A percentile compares a stretch with the other conserved stretches of the same genome.
Conservation (phyloP, 2,329 filamentous ascomycete genomes). For the Penicillium sp. region DNA sequence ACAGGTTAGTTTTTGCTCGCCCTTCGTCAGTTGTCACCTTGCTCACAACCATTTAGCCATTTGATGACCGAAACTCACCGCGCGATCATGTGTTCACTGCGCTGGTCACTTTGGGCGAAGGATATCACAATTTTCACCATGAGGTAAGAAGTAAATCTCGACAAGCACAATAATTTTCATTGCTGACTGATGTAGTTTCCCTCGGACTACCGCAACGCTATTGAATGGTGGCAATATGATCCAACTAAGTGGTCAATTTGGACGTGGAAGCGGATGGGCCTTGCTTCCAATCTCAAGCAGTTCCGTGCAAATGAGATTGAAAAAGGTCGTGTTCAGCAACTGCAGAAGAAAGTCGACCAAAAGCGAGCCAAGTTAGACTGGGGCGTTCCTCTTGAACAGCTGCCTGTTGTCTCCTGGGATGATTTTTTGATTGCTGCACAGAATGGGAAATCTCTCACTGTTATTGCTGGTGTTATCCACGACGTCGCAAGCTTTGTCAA, state of each 20-base stretch:
- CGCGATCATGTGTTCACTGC: conserved; percentile 86
- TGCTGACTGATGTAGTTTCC: conserved; percentile 1
- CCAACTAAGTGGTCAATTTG: conserved; percentile 11
- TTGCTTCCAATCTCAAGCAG: conserved; percentile 53
- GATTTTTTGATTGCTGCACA: conserved; percentile 77
- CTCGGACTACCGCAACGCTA: conserved; percentile 12
- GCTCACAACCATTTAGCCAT: conserved; percentile 57
- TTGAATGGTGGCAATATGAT: conserved; percentile 9
- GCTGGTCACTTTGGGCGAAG: conserved; percentile 80
- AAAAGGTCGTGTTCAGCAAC: conserved; percentile 84
- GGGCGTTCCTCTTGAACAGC: conserved; percentile 80
- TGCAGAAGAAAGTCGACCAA: conserved; percentile 91
- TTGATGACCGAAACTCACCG: conserved; percentile 89
- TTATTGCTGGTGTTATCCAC: conserved; percentile 81
- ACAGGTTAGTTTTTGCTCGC: conserved; percentile 33
- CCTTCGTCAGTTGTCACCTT: background rate
- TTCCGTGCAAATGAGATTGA: conserved; percentile 91
- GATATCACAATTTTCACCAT: conserved; percentile 95
- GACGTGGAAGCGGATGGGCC: conserved; percentile 4
- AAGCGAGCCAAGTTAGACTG: conserved; percentile 80
- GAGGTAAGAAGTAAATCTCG: conserved; percentile 47
- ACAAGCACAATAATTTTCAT: background rate
- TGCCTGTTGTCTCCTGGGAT: conserved; percentile 84
- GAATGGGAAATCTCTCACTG: conserved; percentile 73
- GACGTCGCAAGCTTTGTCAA: conserved; percentile 83